Evolutionary conservation across 495 filamentous ascomycete genomes (phyloP).

Genomic region (Hypoxylon lenormandii): DNA sequence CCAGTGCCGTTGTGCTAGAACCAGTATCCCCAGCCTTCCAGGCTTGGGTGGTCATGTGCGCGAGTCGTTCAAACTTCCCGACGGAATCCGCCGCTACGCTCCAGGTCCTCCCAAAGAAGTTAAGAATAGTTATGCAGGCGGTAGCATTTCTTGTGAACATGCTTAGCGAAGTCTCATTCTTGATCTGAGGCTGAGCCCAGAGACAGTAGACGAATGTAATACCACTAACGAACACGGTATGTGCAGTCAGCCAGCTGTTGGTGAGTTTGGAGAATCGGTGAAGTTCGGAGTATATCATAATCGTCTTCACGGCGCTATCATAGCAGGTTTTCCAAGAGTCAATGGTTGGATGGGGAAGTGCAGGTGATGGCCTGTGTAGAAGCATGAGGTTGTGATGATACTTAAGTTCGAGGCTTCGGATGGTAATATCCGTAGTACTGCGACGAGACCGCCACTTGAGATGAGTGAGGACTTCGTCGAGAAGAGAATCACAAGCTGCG

Average conservation of each 20-base stretch:
- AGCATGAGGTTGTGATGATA: constrained; percentile 63
- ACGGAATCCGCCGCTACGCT: constrained; percentile 55
- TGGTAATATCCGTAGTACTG: constrained; percentile 35
- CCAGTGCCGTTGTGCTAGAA: neutral
- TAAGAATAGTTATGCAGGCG: constrained; percentile 57
- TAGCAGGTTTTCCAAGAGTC: constrained; percentile 54
- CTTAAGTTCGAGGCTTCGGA: constrained; percentile 53
- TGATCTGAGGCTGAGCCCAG: constrained; percentile 56
- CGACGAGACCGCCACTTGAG: constrained; percentile 11
- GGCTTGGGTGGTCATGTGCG: constrained; percentile 50
- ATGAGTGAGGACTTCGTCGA: constrained; percentile 52
- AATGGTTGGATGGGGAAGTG: constrained; percentile 57
- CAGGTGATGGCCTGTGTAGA: constrained; percentile 58
- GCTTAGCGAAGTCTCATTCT: constrained; percentile 47
- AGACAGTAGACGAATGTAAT: constrained; percentile 60
- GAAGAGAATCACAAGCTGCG: constrained; percentile 43
- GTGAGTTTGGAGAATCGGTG: constrained; percentile 53
- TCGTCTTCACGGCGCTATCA: constrained; percentile 46
- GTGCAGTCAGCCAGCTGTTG: constrained; percentile 58
- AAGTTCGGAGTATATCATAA: constrained; percentile 22
- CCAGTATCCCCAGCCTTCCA: constrained; percentile 6
- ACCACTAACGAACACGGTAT: constrained; percentile 59
- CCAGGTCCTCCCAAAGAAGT: constrained; percentile 62
- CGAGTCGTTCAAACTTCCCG: constrained; percentile 58
- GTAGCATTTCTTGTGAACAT: constrained; percentile 53